Percentiles rank a stretch among this genome's conserved stretches.
phyloP scores from a whole-genome alignment of 176 grass and related monocot genomes.

The Oryza meridionalis region DNA sequence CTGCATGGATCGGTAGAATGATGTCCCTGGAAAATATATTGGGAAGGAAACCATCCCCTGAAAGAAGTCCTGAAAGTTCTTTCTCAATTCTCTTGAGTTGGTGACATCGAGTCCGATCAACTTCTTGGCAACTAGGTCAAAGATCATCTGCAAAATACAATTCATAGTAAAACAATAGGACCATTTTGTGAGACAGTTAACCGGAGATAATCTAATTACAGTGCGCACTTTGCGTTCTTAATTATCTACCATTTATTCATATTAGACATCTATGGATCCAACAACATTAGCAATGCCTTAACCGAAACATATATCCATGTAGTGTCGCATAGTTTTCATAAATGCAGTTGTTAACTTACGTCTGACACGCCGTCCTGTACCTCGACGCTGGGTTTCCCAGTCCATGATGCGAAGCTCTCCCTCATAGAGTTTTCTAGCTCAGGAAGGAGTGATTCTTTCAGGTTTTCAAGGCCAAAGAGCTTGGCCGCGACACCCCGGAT shows the following conservation, averaged over 20 bases:
- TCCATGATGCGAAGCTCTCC: neutral
- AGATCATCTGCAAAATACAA: conserved; percentile 24
- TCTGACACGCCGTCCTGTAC: neutral
- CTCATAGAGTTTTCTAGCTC: neutral
- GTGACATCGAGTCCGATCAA: neutral
- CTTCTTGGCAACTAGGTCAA: conserved; percentile 25
- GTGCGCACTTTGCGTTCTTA: no score
- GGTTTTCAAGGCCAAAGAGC: conserved; percentile 24
- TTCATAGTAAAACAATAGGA: no score
- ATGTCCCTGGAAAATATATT: conserved; percentile 14
- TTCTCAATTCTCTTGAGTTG: conserved; percentile 10
- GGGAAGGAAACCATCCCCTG: conserved; percentile 26
- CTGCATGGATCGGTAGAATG: conserved; percentile 19
- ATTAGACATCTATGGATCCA: no score
- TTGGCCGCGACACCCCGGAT: neutral
- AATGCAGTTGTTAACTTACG: conserved; percentile 2
- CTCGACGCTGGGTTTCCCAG: neutral
- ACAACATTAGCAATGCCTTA: no score
- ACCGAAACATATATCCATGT: no score
- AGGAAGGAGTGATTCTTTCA: neutral
- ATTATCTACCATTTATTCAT: no score
- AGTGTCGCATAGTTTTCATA: no score
- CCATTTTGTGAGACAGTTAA: no score
- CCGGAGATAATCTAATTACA: no score
- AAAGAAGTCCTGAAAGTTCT: conserved; percentile 24